Percentiles rank a stretch among this genome's conserved stretches.
phyloP scores from a whole-genome alignment of 768 basidiomycete genomes.

The Xerocomellus amylosporus region DNA sequence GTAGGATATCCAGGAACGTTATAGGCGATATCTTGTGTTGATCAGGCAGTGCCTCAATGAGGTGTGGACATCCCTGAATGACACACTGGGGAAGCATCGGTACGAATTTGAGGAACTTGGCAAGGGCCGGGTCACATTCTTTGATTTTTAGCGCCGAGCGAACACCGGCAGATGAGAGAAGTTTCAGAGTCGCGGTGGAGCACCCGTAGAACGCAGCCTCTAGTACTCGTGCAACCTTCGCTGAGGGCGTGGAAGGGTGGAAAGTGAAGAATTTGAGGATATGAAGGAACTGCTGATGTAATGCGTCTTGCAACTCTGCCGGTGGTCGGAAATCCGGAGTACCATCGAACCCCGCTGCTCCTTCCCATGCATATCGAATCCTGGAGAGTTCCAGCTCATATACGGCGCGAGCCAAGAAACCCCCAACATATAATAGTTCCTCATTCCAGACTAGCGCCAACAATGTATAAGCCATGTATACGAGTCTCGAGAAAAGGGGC shows the following conservation, averaged over 20 bases:
- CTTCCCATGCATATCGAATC: neutral
- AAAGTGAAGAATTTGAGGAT: conserved; percentile 53
- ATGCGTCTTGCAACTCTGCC: neutral
- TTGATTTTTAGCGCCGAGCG: conserved; percentile 62
- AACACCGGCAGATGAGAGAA: conserved; percentile 39
- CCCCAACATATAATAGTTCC: neutral
- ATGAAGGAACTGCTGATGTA: conserved; percentile 64
- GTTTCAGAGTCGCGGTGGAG: conserved; percentile 15
- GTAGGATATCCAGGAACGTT: neutral
- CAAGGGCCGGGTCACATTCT: conserved; percentile 61
- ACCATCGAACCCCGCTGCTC: neutral
- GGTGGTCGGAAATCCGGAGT: neutral
- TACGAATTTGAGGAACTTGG: conserved; percentile 72
- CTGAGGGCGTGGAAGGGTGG: conserved; percentile 57
- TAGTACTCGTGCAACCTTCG: conserved; percentile 64
- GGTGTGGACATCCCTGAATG: conserved; percentile 49
- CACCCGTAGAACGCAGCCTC: conserved; percentile 77
- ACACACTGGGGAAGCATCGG: conserved; percentile 67
- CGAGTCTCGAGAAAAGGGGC: too few species aligned
- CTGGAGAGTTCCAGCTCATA: neutral
- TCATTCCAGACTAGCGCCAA: neutral
- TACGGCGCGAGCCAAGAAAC: neutral
- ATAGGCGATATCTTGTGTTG: neutral
- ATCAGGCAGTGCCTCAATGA: conserved; percentile 27
- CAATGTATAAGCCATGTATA: too few species aligned